Base-by-base conservation (phyloP, 768 basidiomycete genomes). In the Saitozyma sp. region DNA sequence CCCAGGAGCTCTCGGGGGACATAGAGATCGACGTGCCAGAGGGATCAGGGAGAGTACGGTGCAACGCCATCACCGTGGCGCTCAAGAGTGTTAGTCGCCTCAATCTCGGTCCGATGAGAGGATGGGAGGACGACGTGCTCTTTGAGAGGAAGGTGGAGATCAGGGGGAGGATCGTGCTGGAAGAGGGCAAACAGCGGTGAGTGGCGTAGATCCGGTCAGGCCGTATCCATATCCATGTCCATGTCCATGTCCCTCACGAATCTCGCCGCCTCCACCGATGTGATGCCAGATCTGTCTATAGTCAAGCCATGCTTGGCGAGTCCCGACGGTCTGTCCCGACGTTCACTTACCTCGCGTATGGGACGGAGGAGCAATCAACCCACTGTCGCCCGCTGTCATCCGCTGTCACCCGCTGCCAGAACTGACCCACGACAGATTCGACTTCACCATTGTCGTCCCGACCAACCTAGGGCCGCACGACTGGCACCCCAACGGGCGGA, bases 151-250 rank as follows among this genome's bases (percentile, higher is more conserved):
- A 63, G 41, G 66, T 67, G 3, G 72, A 72, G 52, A 61, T 73
- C 42, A 60, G 55, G 37, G 71, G 65, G 6, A 66, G 61, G 16
- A 66, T 76, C 41, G 51, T 58, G 60, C 61, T 76, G 45, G 68
- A 74, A 49, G 73, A 76, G 50, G 74, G 74, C 2, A 52, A 66
- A 20, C 69, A 73, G 53, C 57, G 60, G 69, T 70, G 46, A 43
- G 62, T 59, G 38, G 29, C 2, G 29, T 29, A 5, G 29, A 29
- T 29, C n/a, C n/a, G n/a, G n/a, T n/a, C n/a, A n/a, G n/a, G n/a
- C n/a, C n/a, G n/a, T n/a, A n/a, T n/a, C n/a, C n/a, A n/a, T n/a
- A n/a, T n/a, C n/a, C n/a, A n/a, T n/a, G n/a, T n/a, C n/a, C n/a
- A n/a, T n/a, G n/a, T n/a, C n/a, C n/a, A n/a, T n/a, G n/a, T n/a